A percentile compares a stretch with the other conserved stretches of the same genome.
phyloP scores from a whole-genome alignment of 305 asterid species.

The Fraxinus angustifolia region DNA sequence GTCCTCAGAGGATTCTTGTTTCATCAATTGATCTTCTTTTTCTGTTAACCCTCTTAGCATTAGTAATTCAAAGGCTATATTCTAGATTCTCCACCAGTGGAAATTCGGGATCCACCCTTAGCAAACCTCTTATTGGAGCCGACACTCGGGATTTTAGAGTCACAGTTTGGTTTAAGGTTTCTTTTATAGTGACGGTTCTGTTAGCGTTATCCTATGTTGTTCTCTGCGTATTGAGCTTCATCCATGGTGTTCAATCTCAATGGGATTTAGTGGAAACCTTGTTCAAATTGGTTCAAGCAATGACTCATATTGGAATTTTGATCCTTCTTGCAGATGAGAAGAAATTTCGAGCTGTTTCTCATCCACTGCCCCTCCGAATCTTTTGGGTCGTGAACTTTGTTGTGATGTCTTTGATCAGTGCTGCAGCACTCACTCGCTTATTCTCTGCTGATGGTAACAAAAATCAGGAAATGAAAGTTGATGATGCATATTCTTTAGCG shows the following conservation, averaged over 20 bases:
- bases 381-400: conserved; percentile 44
- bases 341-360: conserved; percentile 41
- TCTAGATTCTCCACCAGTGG: conserved; percentile 27
- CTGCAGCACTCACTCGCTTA: conserved; percentile 35
- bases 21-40: conserved; percentile 41
- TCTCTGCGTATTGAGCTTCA: conserved; percentile 35
- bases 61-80: conserved; percentile 34
- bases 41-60: conserved; percentile 30
- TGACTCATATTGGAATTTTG: conserved; percentile 32
- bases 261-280: conserved; percentile 43
- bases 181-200: conserved; percentile 31
- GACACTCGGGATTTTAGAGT: conserved; percentile 31
- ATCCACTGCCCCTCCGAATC: conserved; percentile 42
- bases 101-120: conserved; percentile 25
- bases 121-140: conserved; percentile 44
- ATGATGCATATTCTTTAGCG: conserved; percentile 40
- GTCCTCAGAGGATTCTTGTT: conserved; percentile 52
- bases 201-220: conserved; percentile 36
- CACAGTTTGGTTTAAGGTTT: conserved; percentile 39
- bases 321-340: conserved; percentile 47
- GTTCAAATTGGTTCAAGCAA: conserved; percentile 42
- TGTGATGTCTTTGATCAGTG: conserved; percentile 29
- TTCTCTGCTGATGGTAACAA: conserved; percentile 1
- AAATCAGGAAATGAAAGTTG: conserved; percentile 30
- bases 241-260: conserved; percentile 27